phyloP scores from a whole-genome alignment of 2,329 filamentous ascomycete species.

The Xenoacremonium recifei region DNA sequence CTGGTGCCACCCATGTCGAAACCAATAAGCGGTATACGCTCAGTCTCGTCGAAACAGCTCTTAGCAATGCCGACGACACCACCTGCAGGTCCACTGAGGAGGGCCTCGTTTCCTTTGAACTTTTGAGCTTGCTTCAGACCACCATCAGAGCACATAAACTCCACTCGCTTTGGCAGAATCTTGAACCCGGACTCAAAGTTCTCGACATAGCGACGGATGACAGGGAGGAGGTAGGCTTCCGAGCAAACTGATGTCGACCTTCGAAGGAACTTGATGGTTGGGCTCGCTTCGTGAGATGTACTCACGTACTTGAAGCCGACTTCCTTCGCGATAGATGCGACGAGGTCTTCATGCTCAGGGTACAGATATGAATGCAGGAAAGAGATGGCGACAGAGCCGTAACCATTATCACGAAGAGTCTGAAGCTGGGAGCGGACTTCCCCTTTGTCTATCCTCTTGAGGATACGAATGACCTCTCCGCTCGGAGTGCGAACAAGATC shows the following conservation, averaged over 20 bases:
- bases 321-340: slow-evolving; percentile 70
- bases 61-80: slow-evolving; percentile 70
- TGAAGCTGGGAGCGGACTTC: slow-evolving; percentile 56
- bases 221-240: slow-evolving; percentile 70
- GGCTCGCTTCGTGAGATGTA: slow-evolving; percentile 64
- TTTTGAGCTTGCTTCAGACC: slow-evolving; percentile 47
- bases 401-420: slow-evolving; percentile 60
- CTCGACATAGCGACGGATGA: slow-evolving; percentile 67
- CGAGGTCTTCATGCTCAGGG: slow-evolving; percentile 72
- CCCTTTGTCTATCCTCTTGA: slow-evolving; percentile 51
- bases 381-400: slow-evolving; percentile 78
- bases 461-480: slow-evolving; percentile 63
- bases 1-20: slow-evolving; percentile 59
- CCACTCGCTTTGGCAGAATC: slow-evolving; percentile 55
- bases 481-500: slow-evolving; percentile 49
- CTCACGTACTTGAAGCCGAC: slow-evolving; percentile 72
- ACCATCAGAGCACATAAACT: slow-evolving; percentile 66
- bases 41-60: slow-evolving; percentile 65
- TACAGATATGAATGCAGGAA: slow-evolving; percentile 88
- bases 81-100: slow-evolving; percentile 68
- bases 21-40: slow-evolving; percentile 59
- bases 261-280: slow-evolving; percentile 70
- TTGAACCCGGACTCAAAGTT: slow-evolving; percentile 64
- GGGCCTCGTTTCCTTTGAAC: slow-evolving; percentile 64
- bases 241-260: slow-evolving; percentile 67